A percentile compares a stretch with the other conserved stretches of the same genome.
These are phyloP conservation scores for Antitrichia curtipendula DNA, from an alignment of 225 moss, liverwort and hornwort species.

Conservation along the genomic window DNA sequence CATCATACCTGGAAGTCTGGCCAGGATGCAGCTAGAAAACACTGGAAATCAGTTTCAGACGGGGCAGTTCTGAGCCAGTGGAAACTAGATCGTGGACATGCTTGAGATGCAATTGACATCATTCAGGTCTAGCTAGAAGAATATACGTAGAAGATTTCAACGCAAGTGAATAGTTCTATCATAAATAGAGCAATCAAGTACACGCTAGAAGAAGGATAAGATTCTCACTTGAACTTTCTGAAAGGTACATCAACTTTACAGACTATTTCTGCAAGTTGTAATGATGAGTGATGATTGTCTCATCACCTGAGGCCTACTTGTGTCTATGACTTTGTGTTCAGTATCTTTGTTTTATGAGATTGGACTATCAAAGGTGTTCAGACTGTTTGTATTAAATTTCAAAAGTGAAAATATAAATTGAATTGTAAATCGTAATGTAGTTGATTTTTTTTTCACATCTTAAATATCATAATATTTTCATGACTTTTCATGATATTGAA, in stretches of 20 bases:
- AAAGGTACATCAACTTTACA: not conserved
- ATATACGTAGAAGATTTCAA: not conserved
- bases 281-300: not conserved
- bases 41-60: not conserved
- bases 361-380: slow-evolving; percentile 31
- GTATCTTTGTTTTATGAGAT: not conserved
- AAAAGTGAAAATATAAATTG: not conserved
- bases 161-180: not conserved
- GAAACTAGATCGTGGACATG: not conserved
- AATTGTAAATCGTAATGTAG: rapidly evolving
- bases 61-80: not conserved
- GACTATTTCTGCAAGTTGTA: too few species aligned
- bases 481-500: not conserved
- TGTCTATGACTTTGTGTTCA: not conserved
- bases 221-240: not conserved
- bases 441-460: rapidly evolving
- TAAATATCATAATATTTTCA: not conserved
- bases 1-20: not conserved
- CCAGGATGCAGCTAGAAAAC: not conserved
- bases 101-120: not conserved
- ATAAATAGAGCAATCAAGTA: not conserved
- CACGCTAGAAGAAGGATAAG: not conserved
- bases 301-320: rapidly evolving
- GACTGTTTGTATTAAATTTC: not conserved
- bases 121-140: not conserved